Evolutionary conservation across 2,329 filamentous ascomycete species (phyloP), one percentile per base, ranked within the genome.

Genomic region (Penicillium corylophilum): DNA sequence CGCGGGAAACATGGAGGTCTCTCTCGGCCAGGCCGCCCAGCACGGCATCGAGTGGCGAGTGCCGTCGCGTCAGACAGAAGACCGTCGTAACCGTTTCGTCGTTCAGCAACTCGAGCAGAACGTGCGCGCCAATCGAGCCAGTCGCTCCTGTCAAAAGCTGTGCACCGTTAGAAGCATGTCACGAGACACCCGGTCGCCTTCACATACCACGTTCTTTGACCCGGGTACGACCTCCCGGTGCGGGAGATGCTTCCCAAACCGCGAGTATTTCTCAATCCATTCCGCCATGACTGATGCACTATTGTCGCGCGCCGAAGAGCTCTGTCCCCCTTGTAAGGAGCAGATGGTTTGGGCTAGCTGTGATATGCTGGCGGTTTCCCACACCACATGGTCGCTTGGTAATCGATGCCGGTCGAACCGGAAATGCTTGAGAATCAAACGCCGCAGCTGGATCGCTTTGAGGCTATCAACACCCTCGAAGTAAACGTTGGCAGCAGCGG

Each of bases 401-500:
- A 66, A 3, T 67, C 38, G 26, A 54, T 38, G 12, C 7, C 67
- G 53, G 16, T 29, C 51, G 8, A 79, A 59, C 10, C 72, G 65
- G 13, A 79, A 67, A 22, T 72, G 61, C 15, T 69, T 62, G 31
- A 76, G 62, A 23, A 79, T 65, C 2, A 77, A 48, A 4, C 74
- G 67, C 18, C 76, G 71, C 1, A 77, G 55, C 15, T 77, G 74
- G 13, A 76, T 75, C 1, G 76, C 76, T n/a, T 75, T 74, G 9
- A 79, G 60, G 50, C 76, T 79, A 56, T 80, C 77, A 16, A 80
- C 55, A 0, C 77, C 77, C 0, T 69, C 64, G 54, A 78, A 79
- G 57, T 79, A 75, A 52, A 78, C 74, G 4, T 69, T 56, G 2
- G 71, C 50, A 1, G 57, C 48, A 24, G 62, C 52, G 3, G 68